A percentile compares a stretch with the other conserved stretches of the same genome.
These are phyloP conservation scores for Pseudoturritis turrita DNA, from an alignment of 345 rosid genomes.

Conservation along the genomic window DNA sequence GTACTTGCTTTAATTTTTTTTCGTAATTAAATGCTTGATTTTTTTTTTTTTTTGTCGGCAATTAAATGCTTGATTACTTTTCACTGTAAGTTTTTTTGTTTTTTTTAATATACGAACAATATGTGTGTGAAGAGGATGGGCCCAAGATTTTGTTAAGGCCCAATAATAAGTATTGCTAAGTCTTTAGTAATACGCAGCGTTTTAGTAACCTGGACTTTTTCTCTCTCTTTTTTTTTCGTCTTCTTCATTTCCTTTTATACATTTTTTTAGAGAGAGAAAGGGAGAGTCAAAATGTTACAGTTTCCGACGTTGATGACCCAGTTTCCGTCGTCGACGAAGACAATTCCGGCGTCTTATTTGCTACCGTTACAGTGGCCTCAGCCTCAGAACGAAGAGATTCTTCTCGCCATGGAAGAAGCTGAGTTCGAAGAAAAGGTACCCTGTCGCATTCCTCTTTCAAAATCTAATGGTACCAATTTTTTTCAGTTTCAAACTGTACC, in stretches of 20 bases:
- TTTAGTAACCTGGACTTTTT: not conserved
- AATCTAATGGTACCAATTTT: too few species aligned
- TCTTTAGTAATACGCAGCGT: not conserved
- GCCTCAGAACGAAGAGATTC: slow-evolving; percentile 67
- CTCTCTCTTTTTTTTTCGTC: not conserved
- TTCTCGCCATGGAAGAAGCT: slow-evolving; percentile 88
- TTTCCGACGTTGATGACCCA: slow-evolving; percentile 79
- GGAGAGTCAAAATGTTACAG: slow-evolving; percentile 69
- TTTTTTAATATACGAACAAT: not conserved
- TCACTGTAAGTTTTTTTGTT: not conserved
- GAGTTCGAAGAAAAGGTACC: slow-evolving; percentile 71
- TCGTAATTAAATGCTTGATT: too few species aligned
- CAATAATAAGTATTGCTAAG: not conserved
- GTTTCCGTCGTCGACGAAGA: slow-evolving; percentile 57
- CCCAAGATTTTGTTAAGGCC: not conserved
- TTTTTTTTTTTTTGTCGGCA: too few species aligned
- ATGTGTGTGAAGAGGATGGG: not conserved
- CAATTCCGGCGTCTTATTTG: slow-evolving; percentile 58
- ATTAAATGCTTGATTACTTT: too few species aligned
- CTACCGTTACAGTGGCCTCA: slow-evolving; percentile 76
- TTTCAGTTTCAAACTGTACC: too few species aligned
- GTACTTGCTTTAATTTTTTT: too few species aligned
- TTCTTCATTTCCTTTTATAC: not conserved
- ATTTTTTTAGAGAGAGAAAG: not conserved
- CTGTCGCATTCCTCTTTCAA: too few species aligned